Conservation (phyloP, 164 flowering plant species). For the Vitis amurensis region DNA sequence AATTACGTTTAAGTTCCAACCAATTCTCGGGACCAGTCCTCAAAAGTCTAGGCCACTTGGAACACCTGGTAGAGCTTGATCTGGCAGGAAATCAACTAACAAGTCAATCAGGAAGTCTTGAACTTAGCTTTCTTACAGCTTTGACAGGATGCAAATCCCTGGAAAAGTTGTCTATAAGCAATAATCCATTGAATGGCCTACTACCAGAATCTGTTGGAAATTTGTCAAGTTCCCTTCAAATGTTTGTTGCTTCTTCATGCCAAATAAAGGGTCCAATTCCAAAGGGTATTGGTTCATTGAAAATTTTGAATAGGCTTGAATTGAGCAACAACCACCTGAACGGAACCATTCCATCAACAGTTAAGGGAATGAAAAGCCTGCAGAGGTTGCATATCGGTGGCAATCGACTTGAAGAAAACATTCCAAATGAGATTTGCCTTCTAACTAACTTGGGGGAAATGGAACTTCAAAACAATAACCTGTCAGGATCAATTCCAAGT, state of each 20-base stretch:
- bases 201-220: too few species aligned
- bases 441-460: slow-evolving; percentile 7
- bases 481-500: slow-evolving; percentile 17
- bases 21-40: too few species aligned
- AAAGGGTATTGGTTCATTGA: not conserved
- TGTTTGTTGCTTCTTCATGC: not conserved
- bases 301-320: not conserved
- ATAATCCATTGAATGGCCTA: too few species aligned
- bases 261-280: not conserved
- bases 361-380: slow-evolving; percentile 5
- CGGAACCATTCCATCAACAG: not conserved
- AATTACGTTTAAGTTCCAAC: too few species aligned
- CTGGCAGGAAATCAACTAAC: too few species aligned
- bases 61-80: too few species aligned
- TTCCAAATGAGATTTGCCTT: slow-evolving; percentile 17
- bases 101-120: too few species aligned
- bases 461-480: slow-evolving; percentile 6
- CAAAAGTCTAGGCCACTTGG: too few species aligned
- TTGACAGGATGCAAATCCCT: too few species aligned
- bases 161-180: too few species aligned
- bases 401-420: slow-evolving; percentile 16
- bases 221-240: not conserved
- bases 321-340: not conserved
- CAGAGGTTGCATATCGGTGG: slow-evolving; percentile 12
- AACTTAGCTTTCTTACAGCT: too few species aligned